Conservation (phyloP, 768 basidiomycete genomes). For the Hygrocybe coccinea region DNA sequence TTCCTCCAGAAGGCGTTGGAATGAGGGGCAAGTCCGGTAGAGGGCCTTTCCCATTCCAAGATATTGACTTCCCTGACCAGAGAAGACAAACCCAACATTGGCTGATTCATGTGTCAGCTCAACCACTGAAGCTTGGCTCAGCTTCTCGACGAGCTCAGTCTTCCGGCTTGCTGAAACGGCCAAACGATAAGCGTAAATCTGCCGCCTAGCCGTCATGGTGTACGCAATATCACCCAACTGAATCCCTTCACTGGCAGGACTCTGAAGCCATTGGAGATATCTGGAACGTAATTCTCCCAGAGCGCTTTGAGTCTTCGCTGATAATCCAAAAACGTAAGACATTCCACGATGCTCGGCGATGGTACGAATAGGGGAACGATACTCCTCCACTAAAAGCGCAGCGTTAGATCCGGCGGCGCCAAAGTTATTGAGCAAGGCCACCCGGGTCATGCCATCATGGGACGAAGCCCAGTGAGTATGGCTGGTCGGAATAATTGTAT, state of each 20-base stretch:
- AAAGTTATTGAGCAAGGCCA: conserved; percentile 68
- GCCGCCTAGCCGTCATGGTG: conserved; percentile 62
- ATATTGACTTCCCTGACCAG: conserved; percentile 70
- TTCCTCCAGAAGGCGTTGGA: conserved; percentile 50
- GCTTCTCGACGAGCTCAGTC: conserved; percentile 43
- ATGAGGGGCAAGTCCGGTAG: conserved; percentile 46
- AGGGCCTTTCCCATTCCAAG: conserved; percentile 56
- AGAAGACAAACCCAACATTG: conserved; percentile 62
- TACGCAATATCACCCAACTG: conserved; percentile 56
- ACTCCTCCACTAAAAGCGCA: conserved; percentile 57
- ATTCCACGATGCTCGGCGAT: background rate
- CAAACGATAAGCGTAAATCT: conserved; percentile 49
- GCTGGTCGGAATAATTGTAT: conserved; percentile 43
- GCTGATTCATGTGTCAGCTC: conserved; percentile 23
- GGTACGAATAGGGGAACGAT: conserved; percentile 15
- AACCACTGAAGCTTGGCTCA: conserved; percentile 34
- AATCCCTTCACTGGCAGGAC: conserved; percentile 17
- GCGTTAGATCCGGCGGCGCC: conserved; percentile 72
- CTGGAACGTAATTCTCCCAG: conserved; percentile 44
- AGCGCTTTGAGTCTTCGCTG: conserved; percentile 50
- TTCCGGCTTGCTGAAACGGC: conserved; percentile 41
- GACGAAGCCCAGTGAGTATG: conserved; percentile 41
- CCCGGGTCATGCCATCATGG: conserved; percentile 32
- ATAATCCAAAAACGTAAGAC: conserved; percentile 52
- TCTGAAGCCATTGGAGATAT: conserved; percentile 47